These are phyloP conservation scores for Bifiguratus adelaidae DNA, from an alignment of 192 early-diverging fungal genomes.

Conservation along the genomic window DNA sequence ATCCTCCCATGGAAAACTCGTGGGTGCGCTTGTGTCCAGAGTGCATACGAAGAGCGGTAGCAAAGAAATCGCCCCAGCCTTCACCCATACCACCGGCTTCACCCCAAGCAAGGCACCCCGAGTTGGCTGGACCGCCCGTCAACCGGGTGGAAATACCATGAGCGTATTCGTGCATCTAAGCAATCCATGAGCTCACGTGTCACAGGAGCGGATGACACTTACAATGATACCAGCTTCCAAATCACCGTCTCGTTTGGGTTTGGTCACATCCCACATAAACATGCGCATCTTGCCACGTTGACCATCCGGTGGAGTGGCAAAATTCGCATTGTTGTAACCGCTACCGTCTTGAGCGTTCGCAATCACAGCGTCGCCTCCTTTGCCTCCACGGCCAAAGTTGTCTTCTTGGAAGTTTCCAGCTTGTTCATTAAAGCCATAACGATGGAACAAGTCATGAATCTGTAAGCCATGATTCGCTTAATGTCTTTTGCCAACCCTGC, in stretches of 20 bases:
- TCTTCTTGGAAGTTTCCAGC: constrained; percentile 92
- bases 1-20: constrained; percentile 73
- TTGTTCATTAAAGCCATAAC: constrained; percentile 86
- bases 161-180: constrained; percentile 80
- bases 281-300: constrained; percentile 87
- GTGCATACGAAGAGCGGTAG: constrained; percentile 65
- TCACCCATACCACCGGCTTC: constrained; percentile 91
- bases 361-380: constrained; percentile 75
- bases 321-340: constrained; percentile 91
- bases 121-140: constrained; percentile 87
- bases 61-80: constrained; percentile 93
- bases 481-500: not conserved
- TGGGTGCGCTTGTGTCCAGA: constrained; percentile 36
- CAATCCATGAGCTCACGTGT: not conserved
- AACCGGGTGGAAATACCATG: constrained; percentile 89
- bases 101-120: constrained; percentile 78
- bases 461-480: constrained; percentile 3
- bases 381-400: constrained; percentile 74
- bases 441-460: constrained; percentile 82
- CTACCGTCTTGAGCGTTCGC: constrained; percentile 89
- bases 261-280: constrained; percentile 81
- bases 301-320: constrained; percentile 93
- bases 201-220: constrained; percentile 1
- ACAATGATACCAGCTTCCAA: constrained; percentile 81
- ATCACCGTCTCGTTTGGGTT: constrained; percentile 73